Conservation (phyloP, 2,329 filamentous ascomycete genomes). For the Penicillium sp. region DNA sequence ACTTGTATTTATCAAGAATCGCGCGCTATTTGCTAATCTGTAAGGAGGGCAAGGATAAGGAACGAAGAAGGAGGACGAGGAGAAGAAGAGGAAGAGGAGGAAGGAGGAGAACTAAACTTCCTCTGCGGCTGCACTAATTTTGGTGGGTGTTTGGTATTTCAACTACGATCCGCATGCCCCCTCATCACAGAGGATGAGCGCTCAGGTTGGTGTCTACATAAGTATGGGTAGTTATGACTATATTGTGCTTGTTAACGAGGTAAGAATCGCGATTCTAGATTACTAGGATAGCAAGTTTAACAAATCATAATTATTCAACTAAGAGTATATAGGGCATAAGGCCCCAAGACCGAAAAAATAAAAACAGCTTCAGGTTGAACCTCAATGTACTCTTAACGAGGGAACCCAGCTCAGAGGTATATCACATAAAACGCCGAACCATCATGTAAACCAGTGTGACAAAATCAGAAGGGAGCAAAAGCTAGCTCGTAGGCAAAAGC, state of each 20-base stretch:
- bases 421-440: conserved; percentile 20
- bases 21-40: neutral
- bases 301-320: conserved; percentile 1
- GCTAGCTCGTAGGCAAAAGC: conserved; percentile 81
- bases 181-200: neutral
- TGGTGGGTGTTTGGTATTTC: neutral
- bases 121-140: neutral
- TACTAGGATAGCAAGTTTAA: neutral
- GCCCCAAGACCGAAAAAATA: neutral
- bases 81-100: neutral
- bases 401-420: conserved; percentile 20
- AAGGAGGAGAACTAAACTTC: neutral
- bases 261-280: neutral
- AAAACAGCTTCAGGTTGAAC: neutral
- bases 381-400: conserved; percentile 4
- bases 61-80: neutral
- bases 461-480: conserved; percentile 64
- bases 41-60: neutral
- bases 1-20: neutral
- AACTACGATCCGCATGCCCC: neutral
- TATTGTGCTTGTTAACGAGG: too few species aligned
- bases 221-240: too few species aligned
- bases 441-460: neutral
- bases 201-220: neutral
- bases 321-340: neutral